Conservation (phyloP, 306 rosid genomes). For the Lathyrus oleraceus region DNA sequence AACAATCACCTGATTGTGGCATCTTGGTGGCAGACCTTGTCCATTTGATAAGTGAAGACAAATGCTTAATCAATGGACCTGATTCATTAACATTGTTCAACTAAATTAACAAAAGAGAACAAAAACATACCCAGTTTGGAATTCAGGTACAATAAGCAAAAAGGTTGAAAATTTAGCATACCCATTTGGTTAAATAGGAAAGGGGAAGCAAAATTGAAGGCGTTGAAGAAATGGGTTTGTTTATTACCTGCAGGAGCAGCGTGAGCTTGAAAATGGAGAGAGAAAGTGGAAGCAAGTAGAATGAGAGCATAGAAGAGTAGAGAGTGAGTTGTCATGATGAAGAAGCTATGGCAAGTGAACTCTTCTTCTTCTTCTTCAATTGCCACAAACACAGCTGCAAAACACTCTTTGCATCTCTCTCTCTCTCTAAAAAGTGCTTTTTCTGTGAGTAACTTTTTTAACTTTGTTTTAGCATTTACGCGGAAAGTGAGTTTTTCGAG, state of each 20-base stretch:
- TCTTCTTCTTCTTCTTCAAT: slow-evolving; percentile 29
- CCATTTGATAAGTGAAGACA: slow-evolving; percentile 82
- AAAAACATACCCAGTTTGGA: slow-evolving; percentile 25
- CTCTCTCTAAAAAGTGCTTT: slow-evolving; percentile 20
- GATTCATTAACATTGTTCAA: slow-evolving; percentile 32
- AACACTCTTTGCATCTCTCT: not conserved
- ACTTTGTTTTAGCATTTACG: slow-evolving; percentile 29
- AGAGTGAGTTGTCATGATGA: slow-evolving; percentile 51
- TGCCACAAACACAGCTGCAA: not conserved
- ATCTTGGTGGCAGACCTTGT: slow-evolving; percentile 71
- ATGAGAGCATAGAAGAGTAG: slow-evolving; percentile 41
- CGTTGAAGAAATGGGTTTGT: slow-evolving; percentile 17
- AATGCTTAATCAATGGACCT: slow-evolving; percentile 82
- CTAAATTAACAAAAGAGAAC: not conserved
- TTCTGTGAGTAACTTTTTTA: not conserved
- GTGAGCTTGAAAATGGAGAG: slow-evolving; percentile 58
- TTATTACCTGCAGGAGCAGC: slow-evolving; percentile 86
- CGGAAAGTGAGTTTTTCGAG: slow-evolving; percentile 48
- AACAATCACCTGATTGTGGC: slow-evolving; percentile 66
- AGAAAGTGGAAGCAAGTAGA: slow-evolving; percentile 40
- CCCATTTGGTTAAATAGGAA: not conserved
- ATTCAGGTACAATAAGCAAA: slow-evolving; percentile 2
- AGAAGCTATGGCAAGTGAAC: slow-evolving; percentile 24
- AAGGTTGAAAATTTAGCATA: slow-evolving; percentile 33
- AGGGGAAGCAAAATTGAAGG: slow-evolving; percentile 29